Conservation (phyloP, 768 basidiomycete species). For the Tricholoma furcatifolium region DNA sequence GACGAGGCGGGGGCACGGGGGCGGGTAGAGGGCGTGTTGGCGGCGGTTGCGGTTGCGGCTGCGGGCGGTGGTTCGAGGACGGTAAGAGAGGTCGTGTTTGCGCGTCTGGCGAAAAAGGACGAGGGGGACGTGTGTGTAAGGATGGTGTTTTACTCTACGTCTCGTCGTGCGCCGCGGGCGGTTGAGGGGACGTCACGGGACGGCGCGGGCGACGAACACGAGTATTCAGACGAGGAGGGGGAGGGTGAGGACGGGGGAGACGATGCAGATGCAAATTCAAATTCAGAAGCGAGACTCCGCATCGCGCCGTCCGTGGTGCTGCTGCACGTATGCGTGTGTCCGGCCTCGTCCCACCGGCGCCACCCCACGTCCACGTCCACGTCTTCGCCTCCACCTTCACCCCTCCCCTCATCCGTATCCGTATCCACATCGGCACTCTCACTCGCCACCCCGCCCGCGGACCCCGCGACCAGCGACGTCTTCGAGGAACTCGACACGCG, state of each 20-base stretch:
- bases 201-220: no score
- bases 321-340: conserved; percentile 35
- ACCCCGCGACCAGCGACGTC: no score
- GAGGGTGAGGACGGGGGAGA: not conserved
- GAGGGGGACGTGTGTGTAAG: conserved; percentile 27
- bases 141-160: conserved; percentile 30
- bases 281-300: conserved; percentile 11
- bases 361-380: not conserved
- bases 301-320: conserved; percentile 36
- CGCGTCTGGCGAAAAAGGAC: conserved; percentile 24
- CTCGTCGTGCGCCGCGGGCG: no score
- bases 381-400: not conserved
- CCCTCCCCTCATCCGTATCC: not conserved
- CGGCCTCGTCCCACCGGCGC: conserved; percentile 1
- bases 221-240: not conserved
- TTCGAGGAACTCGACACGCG: conserved; percentile 72
- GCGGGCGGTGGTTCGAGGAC: conserved; percentile 18
- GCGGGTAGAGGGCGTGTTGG: conserved; percentile 28
- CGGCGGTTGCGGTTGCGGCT: conserved; percentile 20
- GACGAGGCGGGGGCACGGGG: conserved; percentile 26
- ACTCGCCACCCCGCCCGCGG: conserved; percentile 12
- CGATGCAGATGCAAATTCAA: conserved; percentile 13
- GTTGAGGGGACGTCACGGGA: no score
- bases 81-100: conserved; percentile 7
- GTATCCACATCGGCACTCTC: no score